These are phyloP conservation scores for Myxozyma monticola DNA, from an alignment of 805 yeast genomes.

Conservation along the genomic window DNA sequence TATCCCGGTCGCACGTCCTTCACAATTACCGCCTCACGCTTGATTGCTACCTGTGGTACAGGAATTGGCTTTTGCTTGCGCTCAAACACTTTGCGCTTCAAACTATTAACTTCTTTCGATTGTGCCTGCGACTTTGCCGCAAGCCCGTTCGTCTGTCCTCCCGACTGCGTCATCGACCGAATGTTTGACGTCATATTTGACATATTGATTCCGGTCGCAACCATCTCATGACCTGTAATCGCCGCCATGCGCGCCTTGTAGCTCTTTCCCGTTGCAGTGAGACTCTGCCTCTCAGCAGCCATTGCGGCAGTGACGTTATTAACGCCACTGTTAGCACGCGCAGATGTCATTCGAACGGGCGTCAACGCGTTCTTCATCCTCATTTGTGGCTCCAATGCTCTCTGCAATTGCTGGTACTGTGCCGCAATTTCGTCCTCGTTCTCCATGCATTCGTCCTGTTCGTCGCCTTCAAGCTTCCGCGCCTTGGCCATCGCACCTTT, in stretches of 20 bases:
- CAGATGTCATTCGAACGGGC: constrained; percentile 27
- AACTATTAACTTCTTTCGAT: constrained; percentile 45
- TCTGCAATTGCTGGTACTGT: no score
- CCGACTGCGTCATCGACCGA: constrained; percentile 38
- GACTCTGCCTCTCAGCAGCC: constrained; percentile 1
- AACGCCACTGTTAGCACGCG: constrained; percentile 19
- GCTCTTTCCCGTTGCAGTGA: constrained; percentile 7
- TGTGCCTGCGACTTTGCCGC: constrained; percentile 38
- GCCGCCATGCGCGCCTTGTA: constrained; percentile 13
- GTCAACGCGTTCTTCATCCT: constrained; percentile 14
- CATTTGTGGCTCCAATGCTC: constrained; percentile 16
- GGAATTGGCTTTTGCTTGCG: constrained; percentile 25
- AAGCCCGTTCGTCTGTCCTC: constrained; percentile 36
- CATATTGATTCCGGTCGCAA: constrained; percentile 61
- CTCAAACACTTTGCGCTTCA: constrained; percentile 44
- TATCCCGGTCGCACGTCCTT: constrained; percentile 58
- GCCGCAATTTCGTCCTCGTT: constrained; percentile 14
- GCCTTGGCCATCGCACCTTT: constrained; percentile 14
- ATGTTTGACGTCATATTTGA: constrained; percentile 43
- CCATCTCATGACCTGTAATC: constrained; percentile 48
- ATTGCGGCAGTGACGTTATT: not conserved
- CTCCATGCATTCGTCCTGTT: constrained; percentile 8
- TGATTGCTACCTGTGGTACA: constrained; percentile 28
- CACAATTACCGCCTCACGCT: constrained; percentile 29
- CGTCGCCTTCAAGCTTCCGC: constrained; percentile 19